Percentiles rank a stretch among this genome's conserved stretches.
These are phyloP conservation scores for Podila horticola DNA, from an alignment of 192 early-diverging fungal species.

Conservation along the genomic window DNA sequence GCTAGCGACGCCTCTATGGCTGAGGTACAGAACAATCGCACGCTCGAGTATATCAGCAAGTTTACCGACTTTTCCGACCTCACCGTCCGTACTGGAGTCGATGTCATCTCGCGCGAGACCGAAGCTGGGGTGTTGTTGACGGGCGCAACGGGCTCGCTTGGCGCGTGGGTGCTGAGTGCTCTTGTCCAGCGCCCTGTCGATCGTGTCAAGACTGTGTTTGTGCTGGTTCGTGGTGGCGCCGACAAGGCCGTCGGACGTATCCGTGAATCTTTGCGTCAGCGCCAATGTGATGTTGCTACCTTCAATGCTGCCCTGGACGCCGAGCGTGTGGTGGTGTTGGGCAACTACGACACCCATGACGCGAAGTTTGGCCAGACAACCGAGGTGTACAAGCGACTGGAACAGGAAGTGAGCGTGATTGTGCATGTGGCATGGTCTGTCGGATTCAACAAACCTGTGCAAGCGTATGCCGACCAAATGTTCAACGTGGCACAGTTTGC, in stretches of 20 bases:
- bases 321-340: constrained; percentile 3
- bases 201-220: constrained; percentile 36
- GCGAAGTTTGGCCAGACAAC: constrained; percentile 25
- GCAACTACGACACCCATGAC: constrained; percentile 24
- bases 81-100: too few relatives aligned
- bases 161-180: constrained; percentile 30
- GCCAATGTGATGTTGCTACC: constrained; percentile 23
- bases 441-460: constrained; percentile 45
- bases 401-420: constrained; percentile 38
- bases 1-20: neutral
- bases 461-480: constrained; percentile 3
- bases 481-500: neutral
- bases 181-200: constrained; percentile 20
- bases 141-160: constrained; percentile 50
- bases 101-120: constrained; percentile 2
- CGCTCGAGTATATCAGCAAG: too few relatives aligned
- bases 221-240: constrained; percentile 24
- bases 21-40: constrained; percentile 3
- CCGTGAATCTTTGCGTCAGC: constrained; percentile 18
- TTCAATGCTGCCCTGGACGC: constrained; percentile 3
- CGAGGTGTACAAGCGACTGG: constrained; percentile 21
- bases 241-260: constrained; percentile 19
- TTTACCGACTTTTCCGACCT: too few relatives aligned
- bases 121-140: constrained; percentile 38
- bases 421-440: constrained; percentile 52